Evolutionary conservation across 495 filamentous ascomycete species (phyloP), one percentile per base, ranked within the genome.

Genomic region (Talaromyces adpressus): DNA sequence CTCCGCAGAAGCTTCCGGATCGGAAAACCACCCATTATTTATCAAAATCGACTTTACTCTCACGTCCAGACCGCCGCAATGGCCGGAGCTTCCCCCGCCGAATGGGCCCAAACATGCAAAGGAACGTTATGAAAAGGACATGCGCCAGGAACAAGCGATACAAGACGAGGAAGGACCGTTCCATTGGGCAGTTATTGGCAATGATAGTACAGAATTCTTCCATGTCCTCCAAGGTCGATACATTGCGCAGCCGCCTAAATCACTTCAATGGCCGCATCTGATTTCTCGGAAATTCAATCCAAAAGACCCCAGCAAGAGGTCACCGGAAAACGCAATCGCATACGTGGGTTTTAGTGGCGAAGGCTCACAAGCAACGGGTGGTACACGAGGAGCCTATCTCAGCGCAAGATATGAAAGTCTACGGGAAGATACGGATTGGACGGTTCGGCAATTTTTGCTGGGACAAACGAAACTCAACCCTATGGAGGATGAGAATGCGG

Each of bases 371-470:
- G 79, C 82, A 12, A 82, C 81, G 58, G 84, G 86, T 1, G 82
- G 79, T 16, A 82, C 76, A 4, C 76, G 81, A 12, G 92, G 91
- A 9, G 86, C 90, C 11, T 97, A 97, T 68, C 74, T 98, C 36
- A 91, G 90, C 66, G 91, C 92, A 12, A 82, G 94, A n/a, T 98
- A 98, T 75, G 94, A 98, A 79, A 92, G 89, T 62, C 75, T 86
- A 56, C 80, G 91, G 20, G 93, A 97, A 70, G 89, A 85, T 58
- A 92, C 89, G 8, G 94, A 98, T 72, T 93, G 92, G 73, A 89
- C 89, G 22, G 83, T 98, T 1, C 68, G 77, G 57, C 87, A 94
- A 68, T 98, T 88, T 70, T 75, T 98, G 29, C 81, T 81, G 12
- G 91, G 91, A 0, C 86, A 92, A 66, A 93, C 84, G 4, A 82